phyloP scores from a whole-genome alignment of 106 monocot species.

The Posidonia australis region DNA sequence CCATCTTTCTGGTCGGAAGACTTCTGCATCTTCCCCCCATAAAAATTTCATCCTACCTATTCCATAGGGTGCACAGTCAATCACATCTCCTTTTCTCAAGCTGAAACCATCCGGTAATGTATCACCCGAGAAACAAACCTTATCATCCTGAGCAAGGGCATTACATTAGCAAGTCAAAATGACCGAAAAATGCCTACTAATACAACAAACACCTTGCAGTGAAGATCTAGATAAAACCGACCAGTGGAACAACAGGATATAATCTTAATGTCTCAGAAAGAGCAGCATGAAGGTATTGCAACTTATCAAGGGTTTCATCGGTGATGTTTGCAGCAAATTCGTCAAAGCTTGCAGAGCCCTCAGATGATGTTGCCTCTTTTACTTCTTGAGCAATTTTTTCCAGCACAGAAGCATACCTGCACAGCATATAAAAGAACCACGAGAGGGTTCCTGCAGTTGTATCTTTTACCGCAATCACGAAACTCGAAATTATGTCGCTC shows the following conservation, averaged over 20 bases:
- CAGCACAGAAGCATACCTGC: slow-evolving; percentile 10
- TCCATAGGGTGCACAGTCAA: too few species aligned
- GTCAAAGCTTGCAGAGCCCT: neutral
- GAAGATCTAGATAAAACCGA: too few species aligned
- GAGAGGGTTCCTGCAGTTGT: neutral
- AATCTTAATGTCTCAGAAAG: slow-evolving; percentile 16
- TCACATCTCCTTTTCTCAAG: too few species aligned
- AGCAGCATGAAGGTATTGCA: slow-evolving; percentile 18
- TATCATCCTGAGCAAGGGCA: slow-evolving; percentile 3
- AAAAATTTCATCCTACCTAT: too few species aligned
- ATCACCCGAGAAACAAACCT: slow-evolving; percentile 17
- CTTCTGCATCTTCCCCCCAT: too few species aligned
- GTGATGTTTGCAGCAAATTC: slow-evolving; percentile 1
- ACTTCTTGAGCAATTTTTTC: slow-evolving; percentile 16
- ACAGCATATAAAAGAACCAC: neutral
- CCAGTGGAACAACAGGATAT: slow-evolving; percentile 11
- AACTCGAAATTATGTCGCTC: slow-evolving; percentile 17
- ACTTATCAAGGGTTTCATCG: slow-evolving; percentile 1
- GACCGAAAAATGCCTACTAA: neutral
- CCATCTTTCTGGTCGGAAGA: too few species aligned
- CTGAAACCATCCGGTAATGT: too few species aligned
- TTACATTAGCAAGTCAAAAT: neutral
- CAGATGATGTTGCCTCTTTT: neutral
- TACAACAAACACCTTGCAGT: neutral
- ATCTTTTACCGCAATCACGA: slow-evolving; percentile 20